A percentile compares a stretch with the other conserved stretches of the same genome.
phyloP scores from a whole-genome alignment of 2,329 filamentous ascomycete genomes.

The Fusarium nanum region DNA sequence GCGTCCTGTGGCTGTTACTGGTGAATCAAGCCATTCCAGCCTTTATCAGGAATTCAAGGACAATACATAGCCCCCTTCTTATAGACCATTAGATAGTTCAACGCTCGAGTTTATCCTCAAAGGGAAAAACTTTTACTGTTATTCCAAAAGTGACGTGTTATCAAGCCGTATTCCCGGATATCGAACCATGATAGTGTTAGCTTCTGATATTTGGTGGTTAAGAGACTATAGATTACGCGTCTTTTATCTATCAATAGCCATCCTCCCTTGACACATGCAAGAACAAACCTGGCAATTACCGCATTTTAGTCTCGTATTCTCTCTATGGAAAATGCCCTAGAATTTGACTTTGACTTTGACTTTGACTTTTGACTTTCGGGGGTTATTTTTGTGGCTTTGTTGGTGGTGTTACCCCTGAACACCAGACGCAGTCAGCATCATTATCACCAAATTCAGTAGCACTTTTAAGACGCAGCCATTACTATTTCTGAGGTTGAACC shows the following conservation, averaged over 20 bases:
- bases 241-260: constrained; percentile 15
- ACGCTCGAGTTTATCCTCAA: neutral
- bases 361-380: constrained; percentile 15
- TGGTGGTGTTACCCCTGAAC: constrained; percentile 31
- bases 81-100: neutral
- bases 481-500: neutral
- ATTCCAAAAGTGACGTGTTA: constrained; percentile 12
- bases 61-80: neutral
- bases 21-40: neutral
- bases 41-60: neutral
- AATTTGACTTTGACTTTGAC: too few relatives aligned
- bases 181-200: constrained; percentile 15
- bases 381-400: constrained; percentile 1
- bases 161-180: constrained; percentile 17
- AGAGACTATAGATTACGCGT: constrained; percentile 24
- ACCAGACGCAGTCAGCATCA: neutral
- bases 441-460: constrained; percentile 17
- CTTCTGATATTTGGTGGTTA: constrained; percentile 7
- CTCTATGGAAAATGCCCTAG: neutral
- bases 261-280: constrained; percentile 22
- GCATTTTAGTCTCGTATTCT: constrained; percentile 2
- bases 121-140: neutral
- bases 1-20: constrained; percentile 5
- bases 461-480: constrained; percentile 19
- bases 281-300: neutral